phyloP scores from a whole-genome alignment of 805 yeast species.

The Cyberlindnera petersonii region DNA sequence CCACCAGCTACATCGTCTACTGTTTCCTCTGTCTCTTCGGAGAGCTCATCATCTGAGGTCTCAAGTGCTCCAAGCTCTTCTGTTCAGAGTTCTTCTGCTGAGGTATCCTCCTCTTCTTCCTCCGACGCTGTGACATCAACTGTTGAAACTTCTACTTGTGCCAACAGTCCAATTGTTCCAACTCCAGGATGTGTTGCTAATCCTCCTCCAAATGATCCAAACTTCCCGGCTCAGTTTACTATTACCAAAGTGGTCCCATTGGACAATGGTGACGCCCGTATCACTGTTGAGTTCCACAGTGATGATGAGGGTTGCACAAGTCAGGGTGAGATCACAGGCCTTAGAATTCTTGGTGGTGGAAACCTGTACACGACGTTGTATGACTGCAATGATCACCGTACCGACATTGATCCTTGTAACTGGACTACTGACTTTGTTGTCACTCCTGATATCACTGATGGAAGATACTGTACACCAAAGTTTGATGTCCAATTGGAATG shows the following conservation, averaged over 20 bases:
- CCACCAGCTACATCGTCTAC: neutral
- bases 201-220: neutral
- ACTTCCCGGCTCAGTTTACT: neutral
- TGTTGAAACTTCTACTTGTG: too few species aligned
- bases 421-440: neutral
- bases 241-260: neutral
- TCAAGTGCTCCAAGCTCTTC: too few species aligned
- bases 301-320: neutral
- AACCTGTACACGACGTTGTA: neutral
- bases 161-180: neutral
- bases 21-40: neutral
- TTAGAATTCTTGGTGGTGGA: neutral
- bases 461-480: neutral
- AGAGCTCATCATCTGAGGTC: neutral
- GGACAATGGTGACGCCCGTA: neutral
- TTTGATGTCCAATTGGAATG: neutral
- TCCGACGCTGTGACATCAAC: neutral
- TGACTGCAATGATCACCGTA: constrained; percentile 1
- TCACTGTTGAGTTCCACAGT: neutral
- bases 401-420: neutral
- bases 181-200: neutral
- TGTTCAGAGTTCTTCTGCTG: too few species aligned
- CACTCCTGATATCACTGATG: neutral
- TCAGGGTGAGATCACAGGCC: neutral
- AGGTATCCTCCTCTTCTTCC: neutral